Conservation (phyloP, 176 grass and related monocot genomes). For the Cocos nucifera region DNA sequence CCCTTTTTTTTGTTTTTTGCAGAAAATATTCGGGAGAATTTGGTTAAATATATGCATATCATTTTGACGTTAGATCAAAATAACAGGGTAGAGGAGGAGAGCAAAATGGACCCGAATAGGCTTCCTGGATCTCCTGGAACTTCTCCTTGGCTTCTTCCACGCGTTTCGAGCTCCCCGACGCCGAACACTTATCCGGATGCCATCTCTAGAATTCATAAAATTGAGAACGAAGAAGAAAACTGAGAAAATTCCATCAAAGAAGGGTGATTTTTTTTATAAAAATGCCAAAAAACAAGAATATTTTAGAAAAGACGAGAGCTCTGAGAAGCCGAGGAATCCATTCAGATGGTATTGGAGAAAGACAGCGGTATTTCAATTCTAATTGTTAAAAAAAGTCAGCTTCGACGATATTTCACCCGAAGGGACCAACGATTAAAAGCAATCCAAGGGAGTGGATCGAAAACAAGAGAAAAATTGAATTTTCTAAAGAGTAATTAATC, state of each 20-base stretch:
- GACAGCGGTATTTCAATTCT: too few relatives aligned
- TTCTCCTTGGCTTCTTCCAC: constrained; percentile 85
- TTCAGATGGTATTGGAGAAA: too few relatives aligned
- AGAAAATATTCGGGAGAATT: background rate
- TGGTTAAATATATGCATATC: too few relatives aligned
- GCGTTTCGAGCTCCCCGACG: constrained; percentile 46
- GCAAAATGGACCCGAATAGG: constrained; percentile 50
- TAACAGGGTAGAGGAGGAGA: constrained; percentile 11
- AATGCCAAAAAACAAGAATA: too few relatives aligned
- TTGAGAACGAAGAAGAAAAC: constrained; percentile 11
- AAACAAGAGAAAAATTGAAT: background rate
- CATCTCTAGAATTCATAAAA: constrained; percentile 43
- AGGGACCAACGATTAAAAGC: too few relatives aligned
- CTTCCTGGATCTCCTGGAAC: constrained; percentile 93
- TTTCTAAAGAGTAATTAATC: background rate
- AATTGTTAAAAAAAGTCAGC: too few relatives aligned
- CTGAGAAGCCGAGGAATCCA: too few relatives aligned
- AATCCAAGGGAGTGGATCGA: background rate
- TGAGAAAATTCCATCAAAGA: background rate
- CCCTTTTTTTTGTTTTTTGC: background rate
- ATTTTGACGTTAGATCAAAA: background rate
- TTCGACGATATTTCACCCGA: too few relatives aligned
- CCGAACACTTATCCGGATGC: constrained; percentile 84
- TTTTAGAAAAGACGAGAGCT: too few relatives aligned
- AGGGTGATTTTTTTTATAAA: too few relatives aligned